A percentile compares a stretch with the other conserved stretches of the same genome.
Conservation (phyloP, 2,329 filamentous ascomycete species). For the Aureobasidium sp. region DNA sequence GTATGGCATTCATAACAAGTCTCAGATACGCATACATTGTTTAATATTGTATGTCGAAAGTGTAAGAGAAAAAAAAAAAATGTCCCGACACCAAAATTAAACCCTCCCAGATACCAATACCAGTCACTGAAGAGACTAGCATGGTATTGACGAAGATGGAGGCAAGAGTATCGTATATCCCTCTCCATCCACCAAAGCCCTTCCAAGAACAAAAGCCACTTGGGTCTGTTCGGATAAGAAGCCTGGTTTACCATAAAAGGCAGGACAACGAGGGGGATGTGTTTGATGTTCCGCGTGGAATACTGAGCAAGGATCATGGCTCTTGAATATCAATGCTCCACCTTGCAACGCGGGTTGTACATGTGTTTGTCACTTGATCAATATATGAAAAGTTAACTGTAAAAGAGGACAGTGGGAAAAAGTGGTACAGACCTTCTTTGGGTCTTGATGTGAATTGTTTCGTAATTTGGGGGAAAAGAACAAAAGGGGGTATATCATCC, state of each 20-base stretch:
- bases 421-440: conserved; percentile 5
- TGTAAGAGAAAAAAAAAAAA: neutral
- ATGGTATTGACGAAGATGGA: neutral
- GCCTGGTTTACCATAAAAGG: neutral
- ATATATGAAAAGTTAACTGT: too few relatives aligned
- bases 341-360: conserved; percentile 38
- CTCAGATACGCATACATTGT: too few relatives aligned
- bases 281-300: conserved; percentile 42
- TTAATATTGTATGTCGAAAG: too few relatives aligned
- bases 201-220: neutral
- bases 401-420: neutral
- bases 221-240: neutral
- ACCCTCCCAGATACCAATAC: neutral
- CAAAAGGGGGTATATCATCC: conserved; percentile 11
- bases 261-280: neutral
- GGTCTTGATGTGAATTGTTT: neutral
- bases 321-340: conserved; percentile 43
- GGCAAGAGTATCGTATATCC: neutral
- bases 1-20: too few relatives aligned
- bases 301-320: conserved; percentile 47
- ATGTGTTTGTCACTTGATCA: too few relatives aligned
- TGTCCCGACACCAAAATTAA: neutral
- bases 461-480: neutral
- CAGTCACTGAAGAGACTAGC: neutral
- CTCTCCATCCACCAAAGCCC: neutral